These are phyloP conservation scores for Coemansia sp. DNA, from an alignment of 192 early-diverging fungal species.

Conservation along the genomic window DNA sequence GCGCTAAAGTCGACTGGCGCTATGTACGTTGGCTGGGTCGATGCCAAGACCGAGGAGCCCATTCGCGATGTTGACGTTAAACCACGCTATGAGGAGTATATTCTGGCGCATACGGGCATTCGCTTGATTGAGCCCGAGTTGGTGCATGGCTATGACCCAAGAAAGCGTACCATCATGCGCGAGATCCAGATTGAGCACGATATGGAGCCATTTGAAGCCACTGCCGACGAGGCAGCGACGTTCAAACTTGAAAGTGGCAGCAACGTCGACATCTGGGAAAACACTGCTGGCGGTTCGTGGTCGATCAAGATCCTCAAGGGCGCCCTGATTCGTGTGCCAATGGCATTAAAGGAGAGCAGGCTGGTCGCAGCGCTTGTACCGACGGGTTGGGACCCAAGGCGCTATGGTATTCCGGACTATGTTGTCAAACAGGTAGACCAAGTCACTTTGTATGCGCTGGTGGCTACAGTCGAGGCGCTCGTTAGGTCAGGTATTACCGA, in stretches of 20 bases:
- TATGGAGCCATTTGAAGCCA: constrained; percentile 84
- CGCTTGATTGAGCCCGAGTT: constrained; percentile 81
- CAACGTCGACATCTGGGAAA: constrained; percentile 63
- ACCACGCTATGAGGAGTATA: constrained; percentile 85
- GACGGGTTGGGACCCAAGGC: constrained; percentile 82
- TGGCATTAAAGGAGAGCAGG: constrained; percentile 80
- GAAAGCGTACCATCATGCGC: constrained; percentile 80
- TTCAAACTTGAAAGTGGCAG: constrained; percentile 83
- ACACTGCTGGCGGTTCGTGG: constrained; percentile 58
- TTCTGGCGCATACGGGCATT: constrained; percentile 71
- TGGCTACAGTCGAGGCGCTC: constrained; percentile 91
- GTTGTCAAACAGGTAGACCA: constrained; percentile 86
- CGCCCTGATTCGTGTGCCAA: constrained; percentile 82
- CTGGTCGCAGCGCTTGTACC: constrained; percentile 88
- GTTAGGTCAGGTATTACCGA: constrained; percentile 90
- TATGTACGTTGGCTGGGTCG: constrained; percentile 77
- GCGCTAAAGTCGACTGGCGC: neutral
- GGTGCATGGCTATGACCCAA: constrained; percentile 81
- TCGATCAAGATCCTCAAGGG: constrained; percentile 84
- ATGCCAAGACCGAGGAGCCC: constrained; percentile 80
- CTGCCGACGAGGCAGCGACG: constrained; percentile 80
- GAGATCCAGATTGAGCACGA: constrained; percentile 88
- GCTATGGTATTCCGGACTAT: constrained; percentile 90
- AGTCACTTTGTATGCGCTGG: constrained; percentile 80
- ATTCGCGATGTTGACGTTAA: constrained; percentile 87